Percentiles rank a stretch among this genome's conserved stretches.
Conservation (phyloP, 2,329 filamentous ascomycete species). For the Sarocladium oryzae region DNA sequence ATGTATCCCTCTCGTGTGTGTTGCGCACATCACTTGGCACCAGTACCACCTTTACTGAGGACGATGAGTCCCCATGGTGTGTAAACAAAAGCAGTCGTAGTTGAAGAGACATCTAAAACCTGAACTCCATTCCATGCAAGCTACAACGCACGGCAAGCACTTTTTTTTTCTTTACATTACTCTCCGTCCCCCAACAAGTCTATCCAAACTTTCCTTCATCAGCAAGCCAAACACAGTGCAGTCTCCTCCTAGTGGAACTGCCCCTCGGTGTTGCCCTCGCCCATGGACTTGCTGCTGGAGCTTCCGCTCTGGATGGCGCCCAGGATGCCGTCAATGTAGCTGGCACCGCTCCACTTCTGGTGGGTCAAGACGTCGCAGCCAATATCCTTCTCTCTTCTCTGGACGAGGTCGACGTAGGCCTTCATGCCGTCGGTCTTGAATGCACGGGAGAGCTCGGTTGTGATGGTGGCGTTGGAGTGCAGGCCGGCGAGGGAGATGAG, state of each 20-base stretch:
- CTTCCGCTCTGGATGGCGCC: slow-evolving; percentile 89
- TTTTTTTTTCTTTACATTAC: too few species aligned
- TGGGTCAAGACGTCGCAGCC: slow-evolving; percentile 91
- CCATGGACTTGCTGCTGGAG: slow-evolving; percentile 87
- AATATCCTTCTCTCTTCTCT: slow-evolving; percentile 82
- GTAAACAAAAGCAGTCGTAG: too few species aligned
- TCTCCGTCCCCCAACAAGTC: not conserved
- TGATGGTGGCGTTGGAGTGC: slow-evolving; percentile 58
- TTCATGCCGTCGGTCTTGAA: slow-evolving; percentile 95
- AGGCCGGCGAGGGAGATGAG: slow-evolving; percentile 60
- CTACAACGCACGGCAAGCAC: not conserved
- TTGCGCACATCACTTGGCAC: too few species aligned
- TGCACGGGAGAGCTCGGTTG: slow-evolving; percentile 66
- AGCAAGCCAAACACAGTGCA: too few species aligned
- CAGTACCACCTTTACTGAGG: too few species aligned
- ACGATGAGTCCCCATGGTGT: too few species aligned
- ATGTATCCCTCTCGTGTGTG: too few species aligned
- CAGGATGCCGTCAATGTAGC: slow-evolving; percentile 80
- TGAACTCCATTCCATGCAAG: not conserved
- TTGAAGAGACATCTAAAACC: not conserved
- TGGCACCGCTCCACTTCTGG: slow-evolving; percentile 72
- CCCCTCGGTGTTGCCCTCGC: slow-evolving; percentile 83
- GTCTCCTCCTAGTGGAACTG: slow-evolving; percentile 41
- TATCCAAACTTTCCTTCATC: too few species aligned
- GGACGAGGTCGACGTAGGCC: slow-evolving; percentile 92